Evolutionary conservation across 352 stramenopile genomes (phyloP).

Genomic region (Pythium periplocum): DNA sequence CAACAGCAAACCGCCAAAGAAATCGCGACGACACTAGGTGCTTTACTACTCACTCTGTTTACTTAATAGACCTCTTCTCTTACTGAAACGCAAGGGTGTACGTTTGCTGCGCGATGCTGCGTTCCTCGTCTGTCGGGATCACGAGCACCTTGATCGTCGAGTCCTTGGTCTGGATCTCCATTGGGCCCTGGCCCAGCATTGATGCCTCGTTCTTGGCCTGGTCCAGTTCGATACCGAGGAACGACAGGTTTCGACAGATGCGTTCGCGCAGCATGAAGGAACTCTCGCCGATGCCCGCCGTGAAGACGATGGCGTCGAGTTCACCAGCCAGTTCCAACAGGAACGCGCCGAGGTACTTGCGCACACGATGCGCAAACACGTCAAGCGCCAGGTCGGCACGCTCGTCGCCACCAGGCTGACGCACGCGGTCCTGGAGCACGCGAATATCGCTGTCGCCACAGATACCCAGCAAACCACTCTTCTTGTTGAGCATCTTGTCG

Average conservation of each 20-base stretch:
- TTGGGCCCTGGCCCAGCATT: slow-evolving; percentile 47
- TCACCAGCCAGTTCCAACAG: slow-evolving; percentile 58
- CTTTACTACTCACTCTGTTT: no score
- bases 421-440: slow-evolving; percentile 62
- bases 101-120: slow-evolving; percentile 85
- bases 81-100: slow-evolving; percentile 48
- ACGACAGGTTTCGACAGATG: slow-evolving; percentile 54
- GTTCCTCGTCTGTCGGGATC: slow-evolving; percentile 89
- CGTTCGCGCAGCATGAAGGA: slow-evolving; percentile 72
- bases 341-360: slow-evolving; percentile 86
- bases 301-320: slow-evolving; percentile 87
- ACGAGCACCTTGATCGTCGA: slow-evolving; percentile 72
- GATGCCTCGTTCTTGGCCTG: slow-evolving; percentile 57
- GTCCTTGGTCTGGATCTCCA: slow-evolving; percentile 49
- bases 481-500: slow-evolving; percentile 87
- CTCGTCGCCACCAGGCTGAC: slow-evolving; percentile 30
- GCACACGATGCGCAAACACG: slow-evolving; percentile 81
- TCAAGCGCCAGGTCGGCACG: slow-evolving; percentile 69
- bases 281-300: slow-evolving; percentile 84
- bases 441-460: slow-evolving; percentile 83
- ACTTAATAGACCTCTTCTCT: no score
- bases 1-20: no score
- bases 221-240: slow-evolving; percentile 76
- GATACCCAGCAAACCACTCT: slow-evolving; percentile 79
- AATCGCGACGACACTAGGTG: no score